phyloP scores from a whole-genome alignment of 2,329 filamentous ascomycete genomes.

The Cladosporium oxysporum region DNA sequence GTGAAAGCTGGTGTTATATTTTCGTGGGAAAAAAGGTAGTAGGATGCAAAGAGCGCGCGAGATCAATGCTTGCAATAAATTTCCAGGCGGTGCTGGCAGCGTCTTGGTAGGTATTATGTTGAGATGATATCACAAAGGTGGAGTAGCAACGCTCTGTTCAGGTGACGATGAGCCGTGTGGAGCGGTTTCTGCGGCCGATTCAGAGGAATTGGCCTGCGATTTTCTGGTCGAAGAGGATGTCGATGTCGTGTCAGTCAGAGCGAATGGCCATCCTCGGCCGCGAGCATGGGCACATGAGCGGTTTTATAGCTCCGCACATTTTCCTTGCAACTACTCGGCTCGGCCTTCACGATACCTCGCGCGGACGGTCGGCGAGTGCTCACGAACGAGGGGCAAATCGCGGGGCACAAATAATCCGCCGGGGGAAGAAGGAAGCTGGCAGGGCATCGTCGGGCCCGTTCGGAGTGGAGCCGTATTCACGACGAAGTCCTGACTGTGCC shows the following conservation, averaged over 20 bases:
- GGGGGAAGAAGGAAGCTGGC: slow-evolving; percentile 6
- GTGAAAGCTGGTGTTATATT: not conserved
- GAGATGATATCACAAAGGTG: slow-evolving; percentile 20
- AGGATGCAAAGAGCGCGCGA: not conserved
- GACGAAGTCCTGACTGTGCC: not conserved
- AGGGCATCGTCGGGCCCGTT: slow-evolving; percentile 1
- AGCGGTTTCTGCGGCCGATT: slow-evolving; percentile 3
- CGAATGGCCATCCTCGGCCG: not conserved
- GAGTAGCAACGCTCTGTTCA: slow-evolving; percentile 20
- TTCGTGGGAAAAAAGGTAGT: not conserved
- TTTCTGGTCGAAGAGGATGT: not conserved
- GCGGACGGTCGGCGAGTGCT: slow-evolving; percentile 10
- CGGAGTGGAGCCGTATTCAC: slow-evolving; percentile 5
- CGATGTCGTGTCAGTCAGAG: not conserved
- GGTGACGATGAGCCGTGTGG: slow-evolving; percentile 15
- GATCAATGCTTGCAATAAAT: slow-evolving; percentile 13
- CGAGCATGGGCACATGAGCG: slow-evolving; percentile 18
- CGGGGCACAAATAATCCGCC: slow-evolving; percentile 11
- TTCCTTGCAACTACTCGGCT: slow-evolving; percentile 3
- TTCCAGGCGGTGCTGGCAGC: slow-evolving; percentile 17
- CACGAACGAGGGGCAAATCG: slow-evolving; percentile 9
- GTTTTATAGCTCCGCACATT: slow-evolving; percentile 17
- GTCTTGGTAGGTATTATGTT: slow-evolving; percentile 13
- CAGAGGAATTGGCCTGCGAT: not conserved
- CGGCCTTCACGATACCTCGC: slow-evolving; percentile 10